Base-by-base conservation (phyloP, 1,139 yeast species). In the Hemisphaericaspora subhashii region DNA sequence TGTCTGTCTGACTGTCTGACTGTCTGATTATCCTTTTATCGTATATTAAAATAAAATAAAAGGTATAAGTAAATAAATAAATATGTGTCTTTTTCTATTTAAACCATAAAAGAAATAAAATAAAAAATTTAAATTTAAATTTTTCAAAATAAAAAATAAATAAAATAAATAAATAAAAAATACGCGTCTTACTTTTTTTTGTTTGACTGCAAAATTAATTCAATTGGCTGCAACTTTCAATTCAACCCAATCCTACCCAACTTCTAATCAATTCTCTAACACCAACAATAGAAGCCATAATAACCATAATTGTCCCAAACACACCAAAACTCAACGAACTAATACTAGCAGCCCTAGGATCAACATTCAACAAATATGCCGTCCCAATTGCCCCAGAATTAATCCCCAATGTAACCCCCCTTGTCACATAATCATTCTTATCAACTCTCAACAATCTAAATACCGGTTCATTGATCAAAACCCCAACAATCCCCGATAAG, bases 371-470 rank as follows among this genome's bases (percentile, higher is more conserved):
- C 37, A 86, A 62, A 57, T 83, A 85, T 0, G 92, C 92, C 3
- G 94, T 83, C 1, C 89, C 88, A 37, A 86, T 83, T 1, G 95
- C 95, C 5, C 90, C 87, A 52, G 90, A 83, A 53, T 83, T 83
- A 36, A 84, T 74, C 2, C 95, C 95, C 39, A 85, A 62, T 1
- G 87, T 79, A 12, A 85, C 79, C 1, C 95, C 95, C 46, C 90
- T 62, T 0, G 90, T 82, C 5, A 86, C 82, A 53, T 77, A 86
- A 55, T 86, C 94, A 51, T 77, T 76, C 24, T 74, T 70, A 4
- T 79, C 68, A 3, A 86, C 72, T 33, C 82, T 57, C 30, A 85
- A 45, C 35, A 76, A 36, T 55, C 63, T 53, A 72, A 61, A 54
- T 55, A 73, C 48, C 16, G 54, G 46, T 40, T 80, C 86, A 7